A percentile compares a stretch with the other conserved stretches of the same genome.
Evolutionary conservation across 2,329 filamentous ascomycete species (phyloP).

Genomic region (Hymenoscyphus linearis): DNA sequence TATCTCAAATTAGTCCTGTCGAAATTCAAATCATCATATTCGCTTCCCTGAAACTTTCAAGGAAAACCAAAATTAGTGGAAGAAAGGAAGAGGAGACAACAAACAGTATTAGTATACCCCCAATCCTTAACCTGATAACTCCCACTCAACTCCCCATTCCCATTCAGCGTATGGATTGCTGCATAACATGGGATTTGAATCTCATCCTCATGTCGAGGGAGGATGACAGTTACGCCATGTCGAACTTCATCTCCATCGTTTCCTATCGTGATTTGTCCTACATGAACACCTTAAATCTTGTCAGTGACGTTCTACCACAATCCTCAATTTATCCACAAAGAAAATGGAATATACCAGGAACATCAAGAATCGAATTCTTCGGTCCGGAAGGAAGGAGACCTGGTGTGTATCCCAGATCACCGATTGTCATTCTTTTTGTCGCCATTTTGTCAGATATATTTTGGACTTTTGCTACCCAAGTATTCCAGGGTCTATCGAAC

Average conservation of each 20-base stretch:
- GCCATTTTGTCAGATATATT: background rate
- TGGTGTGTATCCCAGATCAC: conserved; percentile 26
- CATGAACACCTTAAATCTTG: conserved; percentile 24
- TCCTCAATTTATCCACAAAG: too few relatives aligned
- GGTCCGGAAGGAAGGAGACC: conserved; percentile 24
- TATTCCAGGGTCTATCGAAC: too few relatives aligned
- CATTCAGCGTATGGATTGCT: conserved; percentile 27
- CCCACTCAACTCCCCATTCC: conserved; percentile 30
- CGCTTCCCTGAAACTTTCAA: too few relatives aligned
- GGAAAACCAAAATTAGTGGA: background rate
- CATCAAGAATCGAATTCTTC: conserved; percentile 30
- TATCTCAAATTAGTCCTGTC: conserved; percentile 3
- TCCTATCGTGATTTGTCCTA: conserved; percentile 28
- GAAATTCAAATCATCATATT: too few relatives aligned
- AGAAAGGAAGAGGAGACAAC: background rate
- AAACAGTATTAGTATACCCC: conserved; percentile 29
- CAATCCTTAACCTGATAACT: conserved; percentile 29
- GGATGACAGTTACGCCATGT: conserved; percentile 29
- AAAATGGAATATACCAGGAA: conserved; percentile 25
- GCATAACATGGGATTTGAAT: conserved; percentile 29
- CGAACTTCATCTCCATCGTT: conserved; percentile 24
- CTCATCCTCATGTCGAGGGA: conserved; percentile 26
- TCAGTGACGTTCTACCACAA: too few relatives aligned
- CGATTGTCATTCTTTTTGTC: conserved; percentile 23
- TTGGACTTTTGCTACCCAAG: background rate